Evolutionary conservation across 2,329 filamentous ascomycete genomes (phyloP).

Genomic region (Dothideomycetes sp.): DNA sequence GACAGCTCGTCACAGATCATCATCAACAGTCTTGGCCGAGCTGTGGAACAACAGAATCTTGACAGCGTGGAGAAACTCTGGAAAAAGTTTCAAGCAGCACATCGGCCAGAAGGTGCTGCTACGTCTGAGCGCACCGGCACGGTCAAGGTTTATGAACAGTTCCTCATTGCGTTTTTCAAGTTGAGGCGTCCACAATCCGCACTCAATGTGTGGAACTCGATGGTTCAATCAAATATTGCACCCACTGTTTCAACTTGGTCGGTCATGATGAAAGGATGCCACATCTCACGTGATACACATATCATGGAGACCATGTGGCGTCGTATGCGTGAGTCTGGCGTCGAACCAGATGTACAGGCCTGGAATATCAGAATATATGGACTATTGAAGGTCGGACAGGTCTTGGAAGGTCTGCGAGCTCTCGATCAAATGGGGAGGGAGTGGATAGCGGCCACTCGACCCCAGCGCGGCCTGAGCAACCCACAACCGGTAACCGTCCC

Average conservation of each 20-base stretch:
- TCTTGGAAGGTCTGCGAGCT: conserved; percentile 48
- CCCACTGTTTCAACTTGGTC: conserved; percentile 60
- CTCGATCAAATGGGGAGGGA: conserved; percentile 53
- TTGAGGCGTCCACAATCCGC: conserved; percentile 32
- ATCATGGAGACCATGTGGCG: conserved; percentile 58
- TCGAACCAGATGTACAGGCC: conserved; percentile 50
- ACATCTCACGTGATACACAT: conserved; percentile 44
- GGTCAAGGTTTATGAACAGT: conserved; percentile 23
- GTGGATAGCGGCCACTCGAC: conserved; percentile 38
- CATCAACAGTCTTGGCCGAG: conserved; percentile 11
- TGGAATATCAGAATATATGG: conserved; percentile 64
- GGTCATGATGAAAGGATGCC: conserved; percentile 61
- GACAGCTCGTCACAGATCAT: not conserved
- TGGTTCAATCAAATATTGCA: conserved; percentile 41
- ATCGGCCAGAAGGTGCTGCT: conserved; percentile 2
- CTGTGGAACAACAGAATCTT: conserved; percentile 13
- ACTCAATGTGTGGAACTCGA: conserved; percentile 47
- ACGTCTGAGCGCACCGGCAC: conserved; percentile 4
- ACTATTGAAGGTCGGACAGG: conserved; percentile 45
- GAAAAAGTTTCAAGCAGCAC: conserved; percentile 8
- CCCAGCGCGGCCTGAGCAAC: conserved; percentile 8
- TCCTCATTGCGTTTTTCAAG: conserved; percentile 37
- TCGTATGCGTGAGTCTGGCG: conserved; percentile 45
- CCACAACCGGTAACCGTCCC: conserved; percentile 29
- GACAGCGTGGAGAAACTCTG: conserved; percentile 12